These are phyloP conservation scores for Fomitopsis serialis DNA, from an alignment of 768 basidiomycete species.

Conservation along the genomic window DNA sequence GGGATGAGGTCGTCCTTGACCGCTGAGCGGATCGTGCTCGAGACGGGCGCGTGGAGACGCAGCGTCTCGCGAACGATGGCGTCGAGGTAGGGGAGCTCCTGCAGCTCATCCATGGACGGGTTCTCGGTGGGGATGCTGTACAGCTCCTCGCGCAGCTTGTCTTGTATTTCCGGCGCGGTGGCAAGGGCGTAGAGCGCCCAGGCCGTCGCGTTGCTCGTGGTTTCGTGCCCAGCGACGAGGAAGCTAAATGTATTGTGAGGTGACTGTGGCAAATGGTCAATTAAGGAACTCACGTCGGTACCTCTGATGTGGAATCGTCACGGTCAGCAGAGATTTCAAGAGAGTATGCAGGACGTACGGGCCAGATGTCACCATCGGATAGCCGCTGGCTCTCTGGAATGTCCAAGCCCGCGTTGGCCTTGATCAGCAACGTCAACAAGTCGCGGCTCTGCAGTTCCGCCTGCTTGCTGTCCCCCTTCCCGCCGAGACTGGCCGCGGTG, in stretches of 20 bases:
- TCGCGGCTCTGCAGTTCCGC: slow-evolving; percentile 37
- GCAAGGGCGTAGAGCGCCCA: slow-evolving; percentile 36
- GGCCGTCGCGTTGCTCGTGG: slow-evolving; percentile 30
- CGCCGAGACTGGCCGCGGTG: slow-evolving; percentile 20
- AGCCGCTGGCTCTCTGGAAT: slow-evolving; percentile 48
- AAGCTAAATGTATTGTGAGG: slow-evolving; percentile 7
- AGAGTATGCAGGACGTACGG: slow-evolving; percentile 31
- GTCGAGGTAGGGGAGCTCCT: slow-evolving; percentile 66
- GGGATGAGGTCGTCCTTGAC: slow-evolving; percentile 47
- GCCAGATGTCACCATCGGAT: slow-evolving; percentile 59
- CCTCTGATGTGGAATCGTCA: slow-evolving; percentile 7
- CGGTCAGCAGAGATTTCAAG: background rate
- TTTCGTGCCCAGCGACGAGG: slow-evolving; percentile 36
- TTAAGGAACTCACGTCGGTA: slow-evolving; percentile 14
- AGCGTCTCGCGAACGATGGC: slow-evolving; percentile 55
- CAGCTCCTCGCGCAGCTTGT: slow-evolving; percentile 35
- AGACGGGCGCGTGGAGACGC: slow-evolving; percentile 49
- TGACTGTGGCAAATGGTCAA: background rate
- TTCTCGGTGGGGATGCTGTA: slow-evolving; percentile 32
- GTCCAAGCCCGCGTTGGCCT: slow-evolving; percentile 62
- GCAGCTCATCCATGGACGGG: slow-evolving; percentile 67
- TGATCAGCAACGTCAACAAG: slow-evolving; percentile 53
- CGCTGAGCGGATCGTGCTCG: slow-evolving; percentile 41
- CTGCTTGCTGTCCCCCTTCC: slow-evolving; percentile 28
- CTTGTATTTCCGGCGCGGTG: slow-evolving; percentile 30